Evolutionary conservation across 306 rosid species (phyloP).

Genomic region (Coriaria nepalensis): DNA sequence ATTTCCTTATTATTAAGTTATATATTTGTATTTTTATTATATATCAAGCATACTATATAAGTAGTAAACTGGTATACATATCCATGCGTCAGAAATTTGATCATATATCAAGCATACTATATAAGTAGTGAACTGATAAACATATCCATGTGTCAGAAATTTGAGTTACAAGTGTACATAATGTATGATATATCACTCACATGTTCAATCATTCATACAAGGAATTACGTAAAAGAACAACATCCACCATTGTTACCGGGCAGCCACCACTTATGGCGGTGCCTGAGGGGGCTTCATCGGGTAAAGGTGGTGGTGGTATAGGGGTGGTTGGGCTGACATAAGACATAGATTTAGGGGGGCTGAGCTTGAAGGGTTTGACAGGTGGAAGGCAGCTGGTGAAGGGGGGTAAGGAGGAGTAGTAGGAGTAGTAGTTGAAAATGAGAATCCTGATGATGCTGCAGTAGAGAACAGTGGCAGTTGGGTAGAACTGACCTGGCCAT

Average conservation of each 20-base stretch:
- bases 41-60: too few species aligned
- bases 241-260: constrained; percentile 7
- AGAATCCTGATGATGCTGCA: constrained; percentile 99
- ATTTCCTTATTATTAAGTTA: too few species aligned
- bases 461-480: constrained; percentile 66
- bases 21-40: too few species aligned
- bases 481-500: constrained; percentile 44
- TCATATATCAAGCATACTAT: too few species aligned
- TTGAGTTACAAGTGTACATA: too few species aligned
- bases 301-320: constrained; percentile 31
- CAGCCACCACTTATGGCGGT: constrained; percentile 34
- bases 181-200: too few species aligned
- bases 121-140: too few species aligned
- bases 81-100: too few species aligned
- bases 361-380: constrained; percentile 28
- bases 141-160: too few species aligned
- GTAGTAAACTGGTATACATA: too few species aligned
- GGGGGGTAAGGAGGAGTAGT: not conserved
- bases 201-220: constrained; percentile 8
- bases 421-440: constrained; percentile 41
- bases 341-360: constrained; percentile 41
- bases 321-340: constrained; percentile 24
- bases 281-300: constrained; percentile 35
- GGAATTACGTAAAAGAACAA: constrained; percentile 6
- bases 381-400: constrained; percentile 38